Evolutionary conservation across 139 green algal genomes (phyloP), one percentile per base, ranked within the genome.

Genomic region (Edaphochlamys debaryana): DNA sequence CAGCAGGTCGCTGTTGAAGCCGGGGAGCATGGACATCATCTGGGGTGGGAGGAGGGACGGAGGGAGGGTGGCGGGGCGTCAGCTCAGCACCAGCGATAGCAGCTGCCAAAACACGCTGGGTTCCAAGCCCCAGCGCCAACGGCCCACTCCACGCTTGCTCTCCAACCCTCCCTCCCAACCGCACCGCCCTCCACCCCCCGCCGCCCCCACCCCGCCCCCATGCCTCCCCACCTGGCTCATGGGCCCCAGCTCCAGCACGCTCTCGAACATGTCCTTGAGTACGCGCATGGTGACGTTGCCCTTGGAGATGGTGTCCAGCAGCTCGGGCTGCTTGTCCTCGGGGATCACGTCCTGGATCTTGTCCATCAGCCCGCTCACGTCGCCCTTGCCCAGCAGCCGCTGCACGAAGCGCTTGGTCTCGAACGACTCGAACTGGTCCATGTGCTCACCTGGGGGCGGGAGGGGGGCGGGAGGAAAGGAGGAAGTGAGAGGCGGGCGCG

Each of bases 371-470:
- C 95, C 91, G 36, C 67, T 91, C 87, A 96, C 96, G 82, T 99
- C 97, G 48, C 97, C 97, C 80, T 90, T 89, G 40, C 97, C 97
- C 68, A 99, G 95, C 78, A 99, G 89, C 15, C 96, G 90, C 42
- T 92, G 91, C 64, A 99, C 97, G 87, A 99, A 99, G 37, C 95
- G 89, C 80, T 98, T 95, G 41, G 97, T 93, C 79, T 99, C 95
- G 86, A 99, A 99, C 6, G 67, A 58, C 89, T 99, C 97, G 91
- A 99, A 98, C 91, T 99, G 96, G 89, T 99, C 95, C 93, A 99
- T 98, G 89, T 99, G 97, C 90, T 99, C 97, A 58, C 96, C 95
- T 94, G 92, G 83, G 36, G 60, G 62, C 13, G 37, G 13, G 17
- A 30, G 54, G 54, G 20, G 8, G 54, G 54, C 54, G 52, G 20